Conservation (phyloP, 306 rosid species). For the Begonia peltatifolia region DNA sequence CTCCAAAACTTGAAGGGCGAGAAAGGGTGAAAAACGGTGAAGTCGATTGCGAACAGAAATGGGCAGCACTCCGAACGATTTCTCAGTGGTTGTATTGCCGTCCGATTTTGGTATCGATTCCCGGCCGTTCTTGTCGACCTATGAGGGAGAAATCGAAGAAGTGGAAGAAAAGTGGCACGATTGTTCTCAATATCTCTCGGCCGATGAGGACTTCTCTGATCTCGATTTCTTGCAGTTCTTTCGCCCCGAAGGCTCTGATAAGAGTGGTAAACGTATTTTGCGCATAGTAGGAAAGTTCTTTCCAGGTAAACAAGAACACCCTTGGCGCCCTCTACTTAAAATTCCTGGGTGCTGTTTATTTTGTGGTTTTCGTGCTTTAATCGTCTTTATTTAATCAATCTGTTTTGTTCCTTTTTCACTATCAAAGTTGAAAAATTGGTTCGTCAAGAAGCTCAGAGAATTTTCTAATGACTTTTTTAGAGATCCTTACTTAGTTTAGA, state of each 20-base stretch:
- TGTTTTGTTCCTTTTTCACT: too few relatives aligned
- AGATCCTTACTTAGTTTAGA: too few relatives aligned
- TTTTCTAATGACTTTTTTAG: too few relatives aligned
- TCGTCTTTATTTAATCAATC: too few relatives aligned
- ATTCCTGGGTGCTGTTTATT: too few relatives aligned
- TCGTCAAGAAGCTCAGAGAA: too few relatives aligned
- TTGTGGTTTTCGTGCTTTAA: too few relatives aligned
- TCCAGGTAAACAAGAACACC: constrained; percentile 44
- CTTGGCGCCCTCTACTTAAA: too few relatives aligned
- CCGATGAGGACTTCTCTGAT: constrained; percentile 92
- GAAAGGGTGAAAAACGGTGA: too few relatives aligned
- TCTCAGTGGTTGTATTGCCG: constrained; percentile 74
- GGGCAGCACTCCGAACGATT: constrained; percentile 52
- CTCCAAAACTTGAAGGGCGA: too few relatives aligned
- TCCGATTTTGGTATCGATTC: constrained; percentile 66
- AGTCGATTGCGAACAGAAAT: constrained; percentile 19
- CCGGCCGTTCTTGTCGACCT: constrained; percentile 45
- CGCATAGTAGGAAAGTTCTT: constrained; percentile 73
- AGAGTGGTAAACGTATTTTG: constrained; percentile 36
- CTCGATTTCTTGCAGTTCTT: constrained; percentile 68
- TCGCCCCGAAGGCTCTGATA: constrained; percentile 57
- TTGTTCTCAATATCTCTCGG: constrained; percentile 48
- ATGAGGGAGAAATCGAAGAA: constrained; percentile 16
- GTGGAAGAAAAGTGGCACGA: constrained; percentile 62
- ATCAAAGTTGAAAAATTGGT: too few relatives aligned